Conservation (phyloP, 805 yeast species). For the Sugiyamaella boreocaroliniensis region DNA sequence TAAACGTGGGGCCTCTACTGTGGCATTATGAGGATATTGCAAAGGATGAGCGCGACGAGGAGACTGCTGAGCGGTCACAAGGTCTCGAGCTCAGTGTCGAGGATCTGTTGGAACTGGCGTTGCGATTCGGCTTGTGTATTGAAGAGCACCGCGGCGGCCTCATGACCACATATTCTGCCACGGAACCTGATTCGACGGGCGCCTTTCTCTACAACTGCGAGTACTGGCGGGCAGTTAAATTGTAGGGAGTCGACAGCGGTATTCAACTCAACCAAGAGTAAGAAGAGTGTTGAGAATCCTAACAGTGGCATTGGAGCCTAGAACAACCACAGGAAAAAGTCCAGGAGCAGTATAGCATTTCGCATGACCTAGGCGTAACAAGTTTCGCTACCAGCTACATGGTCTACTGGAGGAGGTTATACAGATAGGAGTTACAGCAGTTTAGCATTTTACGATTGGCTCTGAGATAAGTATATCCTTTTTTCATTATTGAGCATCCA, state of each 20-base stretch:
- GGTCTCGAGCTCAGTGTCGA: conserved; percentile 58
- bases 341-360: too few relatives aligned
- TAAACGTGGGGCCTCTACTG: conserved; percentile 86
- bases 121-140: conserved; percentile 46
- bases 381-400: too few relatives aligned
- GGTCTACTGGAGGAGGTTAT: too few relatives aligned
- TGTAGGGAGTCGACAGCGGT: neutral
- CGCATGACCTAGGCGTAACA: too few relatives aligned
- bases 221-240: conserved; percentile 55
- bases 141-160: conserved; percentile 39
- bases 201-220: conserved; percentile 56
- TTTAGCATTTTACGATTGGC: too few relatives aligned
- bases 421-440: too few relatives aligned
- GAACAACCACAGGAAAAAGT: too few relatives aligned
- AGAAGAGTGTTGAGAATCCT: too few relatives aligned
- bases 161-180: conserved; percentile 44
- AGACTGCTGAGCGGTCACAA: conserved; percentile 25
- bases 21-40: conserved; percentile 73
- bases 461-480: neutral
- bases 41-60: conserved; percentile 22
- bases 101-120: conserved; percentile 44
- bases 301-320: too few relatives aligned
- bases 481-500: conserved; percentile 1
- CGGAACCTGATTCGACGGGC: conserved; percentile 46
- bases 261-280: too few relatives aligned